phyloP scores from a whole-genome alignment of 768 basidiomycete species.

The Termitomyces heimii region DNA sequence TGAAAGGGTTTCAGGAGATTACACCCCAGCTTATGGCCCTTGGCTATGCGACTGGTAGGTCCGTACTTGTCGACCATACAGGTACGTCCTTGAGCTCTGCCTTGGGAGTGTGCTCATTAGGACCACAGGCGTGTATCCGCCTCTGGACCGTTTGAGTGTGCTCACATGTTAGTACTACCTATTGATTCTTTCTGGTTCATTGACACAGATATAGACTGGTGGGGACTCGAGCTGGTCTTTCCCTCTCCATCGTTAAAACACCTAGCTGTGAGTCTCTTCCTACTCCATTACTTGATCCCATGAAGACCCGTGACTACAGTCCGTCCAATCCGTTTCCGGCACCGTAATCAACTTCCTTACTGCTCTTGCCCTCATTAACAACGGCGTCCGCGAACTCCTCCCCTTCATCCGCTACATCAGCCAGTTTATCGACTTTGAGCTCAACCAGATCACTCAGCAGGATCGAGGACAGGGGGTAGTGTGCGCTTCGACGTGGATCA shows the following conservation, averaged over 20 bases:
- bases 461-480: slow-evolving; percentile 75
- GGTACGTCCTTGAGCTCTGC: slow-evolving; percentile 25
- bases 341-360: slow-evolving; percentile 71
- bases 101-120: not conserved
- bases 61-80: slow-evolving; percentile 60
- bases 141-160: slow-evolving; percentile 70
- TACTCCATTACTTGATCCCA: slow-evolving; percentile 23
- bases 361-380: slow-evolving; percentile 60
- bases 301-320: slow-evolving; percentile 23
- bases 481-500: slow-evolving; percentile 87
- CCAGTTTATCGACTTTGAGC: slow-evolving; percentile 76
- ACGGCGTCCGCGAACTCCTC: slow-evolving; percentile 76
- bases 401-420: slow-evolving; percentile 83
- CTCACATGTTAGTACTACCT: slow-evolving; percentile 60
- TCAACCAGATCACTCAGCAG: slow-evolving; percentile 52
- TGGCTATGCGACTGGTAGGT: slow-evolving; percentile 68
- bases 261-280: slow-evolving; percentile 42
- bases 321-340: slow-evolving; percentile 46
- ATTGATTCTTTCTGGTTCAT: not conserved
- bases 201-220: slow-evolving; percentile 60
- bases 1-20: slow-evolving; percentile 62
- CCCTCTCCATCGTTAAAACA: slow-evolving; percentile 64
- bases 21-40: slow-evolving; percentile 76
- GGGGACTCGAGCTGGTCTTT: slow-evolving; percentile 78
- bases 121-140: slow-evolving; percentile 53